Conservation (phyloP, 495 filamentous ascomycete species). For the Cryomyces antarcticus region DNA sequence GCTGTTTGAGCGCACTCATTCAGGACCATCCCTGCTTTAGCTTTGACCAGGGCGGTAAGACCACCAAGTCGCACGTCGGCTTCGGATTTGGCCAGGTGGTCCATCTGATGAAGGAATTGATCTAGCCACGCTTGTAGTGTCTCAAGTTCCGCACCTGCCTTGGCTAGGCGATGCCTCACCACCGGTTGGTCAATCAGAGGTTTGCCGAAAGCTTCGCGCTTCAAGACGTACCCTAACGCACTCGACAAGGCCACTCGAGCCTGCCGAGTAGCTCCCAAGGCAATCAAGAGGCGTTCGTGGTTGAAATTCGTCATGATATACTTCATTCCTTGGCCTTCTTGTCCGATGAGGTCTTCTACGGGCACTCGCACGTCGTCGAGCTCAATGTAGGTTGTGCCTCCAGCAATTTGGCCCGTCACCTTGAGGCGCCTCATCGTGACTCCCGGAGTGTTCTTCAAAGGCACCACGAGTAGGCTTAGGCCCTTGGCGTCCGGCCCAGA, state of each 20-base stretch:
- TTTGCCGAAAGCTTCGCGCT: conserved; percentile 11
- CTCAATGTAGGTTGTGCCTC: conserved; percentile 17
- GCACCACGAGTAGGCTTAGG: conserved; percentile 14
- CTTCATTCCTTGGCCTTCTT: conserved; percentile 19
- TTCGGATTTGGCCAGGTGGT: conserved; percentile 8
- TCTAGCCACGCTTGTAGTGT: conserved; percentile 11
- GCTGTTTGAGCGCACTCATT: background rate
- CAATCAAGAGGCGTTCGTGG: conserved; percentile 19
- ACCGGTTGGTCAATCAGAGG: conserved; percentile 12
- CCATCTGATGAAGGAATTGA: conserved; percentile 10
- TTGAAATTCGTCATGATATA: conserved; percentile 23
- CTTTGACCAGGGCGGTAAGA: background rate
- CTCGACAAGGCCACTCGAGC: conserved; percentile 15
- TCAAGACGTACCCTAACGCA: conserved; percentile 13
- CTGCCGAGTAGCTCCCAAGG: conserved; percentile 17
- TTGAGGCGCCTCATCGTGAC: conserved; percentile 7
- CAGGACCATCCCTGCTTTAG: background rate
- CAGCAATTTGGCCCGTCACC: conserved; percentile 18
- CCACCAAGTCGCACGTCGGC: background rate
- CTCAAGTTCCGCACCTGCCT: conserved; percentile 4
- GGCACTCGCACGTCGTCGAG: conserved; percentile 20
- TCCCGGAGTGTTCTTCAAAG: conserved; percentile 6
- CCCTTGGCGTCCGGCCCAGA: conserved; percentile 10
- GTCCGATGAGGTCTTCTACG: conserved; percentile 16
- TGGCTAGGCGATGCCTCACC: conserved; percentile 7